These are phyloP conservation scores for Schrenkiella parvula DNA, from an alignment of 345 rosid genomes.

Conservation along the genomic window DNA sequence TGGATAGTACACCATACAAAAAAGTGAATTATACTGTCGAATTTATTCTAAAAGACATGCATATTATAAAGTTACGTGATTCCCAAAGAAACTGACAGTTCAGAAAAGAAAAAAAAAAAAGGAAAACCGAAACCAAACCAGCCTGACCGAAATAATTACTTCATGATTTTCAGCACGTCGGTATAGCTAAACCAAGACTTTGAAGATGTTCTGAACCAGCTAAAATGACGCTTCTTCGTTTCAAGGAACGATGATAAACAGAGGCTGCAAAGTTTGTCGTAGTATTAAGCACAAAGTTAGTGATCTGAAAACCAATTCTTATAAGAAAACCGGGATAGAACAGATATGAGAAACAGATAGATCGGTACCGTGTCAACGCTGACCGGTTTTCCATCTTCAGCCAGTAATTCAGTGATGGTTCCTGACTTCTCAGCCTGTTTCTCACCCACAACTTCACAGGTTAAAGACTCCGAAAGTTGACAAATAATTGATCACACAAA, in stretches of 20 bases:
- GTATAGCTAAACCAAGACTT: not conserved
- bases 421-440: slow-evolving; percentile 91
- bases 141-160: not conserved
- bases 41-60: not conserved
- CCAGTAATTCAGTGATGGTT: slow-evolving; percentile 69
- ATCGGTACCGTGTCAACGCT: slow-evolving; percentile 68
- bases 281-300: not conserved
- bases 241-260: slow-evolving; percentile 66
- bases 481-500: not conserved
- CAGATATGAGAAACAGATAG: slow-evolving; percentile 9
- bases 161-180: not conserved
- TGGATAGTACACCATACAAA: not conserved
- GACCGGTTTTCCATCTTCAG: slow-evolving; percentile 86
- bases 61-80: not conserved
- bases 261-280: slow-evolving; percentile 56
- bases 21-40: not conserved
- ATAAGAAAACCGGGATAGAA: not conserved
- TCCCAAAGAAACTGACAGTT: not conserved
- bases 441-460: not conserved
- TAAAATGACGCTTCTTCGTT: not conserved
- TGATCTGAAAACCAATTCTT: not conserved
- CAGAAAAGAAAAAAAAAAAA: not conserved
- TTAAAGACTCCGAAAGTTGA: slow-evolving; percentile 6
- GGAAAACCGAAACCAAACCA: slow-evolving; percentile 4
- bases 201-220: slow-evolving; percentile 6